Conservation (phyloP, 2,329 filamentous ascomycete genomes). For the Colletotrichum euphorbiae region DNA sequence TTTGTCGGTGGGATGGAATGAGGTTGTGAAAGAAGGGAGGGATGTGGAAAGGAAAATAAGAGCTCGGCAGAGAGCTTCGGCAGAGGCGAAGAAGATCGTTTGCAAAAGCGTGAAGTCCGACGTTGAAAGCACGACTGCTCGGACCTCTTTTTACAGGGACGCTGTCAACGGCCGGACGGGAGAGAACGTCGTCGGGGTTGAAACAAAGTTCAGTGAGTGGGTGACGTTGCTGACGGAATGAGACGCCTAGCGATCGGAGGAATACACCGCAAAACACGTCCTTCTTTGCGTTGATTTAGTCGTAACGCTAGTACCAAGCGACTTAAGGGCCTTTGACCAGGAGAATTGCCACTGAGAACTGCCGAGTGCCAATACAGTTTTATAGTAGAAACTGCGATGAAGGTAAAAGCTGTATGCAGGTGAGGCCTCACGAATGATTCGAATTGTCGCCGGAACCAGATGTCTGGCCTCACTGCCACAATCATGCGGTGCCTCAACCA, state of each 20-base stretch:
- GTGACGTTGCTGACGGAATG: conserved; percentile 37
- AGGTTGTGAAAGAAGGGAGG: not conserved
- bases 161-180: conserved; percentile 38
- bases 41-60: conserved; percentile 1
- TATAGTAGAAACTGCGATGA: not conserved
- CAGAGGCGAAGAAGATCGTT: no score
- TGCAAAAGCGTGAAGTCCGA: conserved; percentile 21
- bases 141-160: conserved; percentile 31
- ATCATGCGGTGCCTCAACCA: conserved; percentile 7
- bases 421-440: conserved; percentile 11
- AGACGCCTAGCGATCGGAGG: conserved; percentile 31
- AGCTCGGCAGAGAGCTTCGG: conserved; percentile 11
- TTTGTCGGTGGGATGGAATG: not conserved
- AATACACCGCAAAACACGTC: conserved; percentile 26
- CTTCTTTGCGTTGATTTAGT: conserved; percentile 24
- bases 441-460: conserved; percentile 7
- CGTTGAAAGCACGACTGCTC: conserved; percentile 17
- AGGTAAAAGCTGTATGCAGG: not conserved
- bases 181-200: conserved; percentile 32
- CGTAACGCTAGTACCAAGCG: conserved; percentile 10
- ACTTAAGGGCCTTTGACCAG: conserved; percentile 6
- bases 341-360: not conserved
- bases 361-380: not conserved
- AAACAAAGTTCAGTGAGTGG: conserved; percentile 37
- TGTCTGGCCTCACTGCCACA: conserved; percentile 28